These are phyloP conservation scores for Phytophthora boehmeriae DNA, from an alignment of 352 stramenopile species.

Conservation along the genomic window DNA sequence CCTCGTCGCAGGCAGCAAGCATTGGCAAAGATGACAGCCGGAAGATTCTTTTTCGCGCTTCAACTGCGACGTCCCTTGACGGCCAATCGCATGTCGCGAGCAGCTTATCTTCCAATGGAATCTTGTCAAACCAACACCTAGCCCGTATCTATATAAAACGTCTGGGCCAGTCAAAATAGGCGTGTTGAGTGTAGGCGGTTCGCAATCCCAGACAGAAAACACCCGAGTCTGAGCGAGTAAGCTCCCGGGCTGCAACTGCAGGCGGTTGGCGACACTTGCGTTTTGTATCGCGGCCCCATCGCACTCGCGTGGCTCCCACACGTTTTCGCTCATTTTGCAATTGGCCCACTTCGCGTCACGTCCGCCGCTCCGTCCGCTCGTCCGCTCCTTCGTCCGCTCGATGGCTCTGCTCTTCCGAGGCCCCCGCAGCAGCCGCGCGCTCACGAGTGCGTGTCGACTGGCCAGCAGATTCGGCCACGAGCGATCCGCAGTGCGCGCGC, in stretches of 20 bases:
- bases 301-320: not conserved
- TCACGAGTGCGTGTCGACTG: slow-evolving; percentile 33
- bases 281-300: slow-evolving; percentile 20
- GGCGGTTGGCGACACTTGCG: slow-evolving; percentile 6
- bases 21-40: too few relatives aligned
- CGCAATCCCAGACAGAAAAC: not conserved
- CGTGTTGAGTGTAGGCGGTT: too few relatives aligned
- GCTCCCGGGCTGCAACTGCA: not conserved
- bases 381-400: not conserved
- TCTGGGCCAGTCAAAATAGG: slow-evolving; percentile 1
- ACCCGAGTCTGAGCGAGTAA: not conserved
- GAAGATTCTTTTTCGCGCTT: too few relatives aligned
- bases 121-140: too few relatives aligned
- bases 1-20: too few relatives aligned
- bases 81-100: too few relatives aligned
- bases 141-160: not conserved
- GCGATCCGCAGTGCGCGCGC: slow-evolving; percentile 35
- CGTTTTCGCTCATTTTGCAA: slow-evolving; percentile 36
- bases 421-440: slow-evolving; percentile 20
- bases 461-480: slow-evolving; percentile 70
- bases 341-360: slow-evolving; percentile 19
- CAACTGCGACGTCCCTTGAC: too few relatives aligned
- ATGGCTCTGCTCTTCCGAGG: slow-evolving; percentile 42
- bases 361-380: not conserved
- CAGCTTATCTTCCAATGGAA: too few relatives aligned